phyloP scores from a whole-genome alignment of 331 rosid genomes.

The Quercus phellos region DNA sequence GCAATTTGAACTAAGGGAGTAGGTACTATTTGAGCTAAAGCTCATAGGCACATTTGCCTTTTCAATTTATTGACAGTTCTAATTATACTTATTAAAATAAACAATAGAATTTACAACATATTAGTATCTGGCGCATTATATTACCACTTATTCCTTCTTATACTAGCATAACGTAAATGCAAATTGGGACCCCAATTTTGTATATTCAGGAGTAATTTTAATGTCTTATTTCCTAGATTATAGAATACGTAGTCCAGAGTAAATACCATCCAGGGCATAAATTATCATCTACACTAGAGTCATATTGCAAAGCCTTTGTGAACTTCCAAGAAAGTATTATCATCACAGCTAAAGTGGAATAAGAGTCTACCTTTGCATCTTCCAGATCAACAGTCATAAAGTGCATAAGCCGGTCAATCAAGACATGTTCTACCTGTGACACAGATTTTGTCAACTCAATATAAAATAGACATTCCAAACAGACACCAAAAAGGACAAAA shows the following conservation, averaged over 20 bases:
- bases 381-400: slow-evolving; percentile 76
- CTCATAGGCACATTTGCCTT: no score
- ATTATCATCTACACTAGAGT: background rate
- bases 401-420: slow-evolving; percentile 70
- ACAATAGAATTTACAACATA: background rate
- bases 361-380: slow-evolving; percentile 60
- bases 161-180: no score
- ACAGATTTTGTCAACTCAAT: slow-evolving; percentile 23
- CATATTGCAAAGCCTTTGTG: background rate
- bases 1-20: no score
- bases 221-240: no score
- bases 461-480: background rate
- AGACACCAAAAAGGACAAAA: background rate
- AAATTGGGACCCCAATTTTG: no score
- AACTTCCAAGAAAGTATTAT: background rate
- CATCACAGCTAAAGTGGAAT: background rate
- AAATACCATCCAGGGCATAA: no score
- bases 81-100: background rate
- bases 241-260: no score
- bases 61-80: no score
- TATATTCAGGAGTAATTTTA: no score
- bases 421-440: slow-evolving; percentile 86
- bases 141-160: no score
- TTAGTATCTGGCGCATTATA: background rate
- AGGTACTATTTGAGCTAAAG: no score